Base-by-base conservation (phyloP, 202 grass and related monocot genomes). In the Cymbopogon flexuosus region DNA sequence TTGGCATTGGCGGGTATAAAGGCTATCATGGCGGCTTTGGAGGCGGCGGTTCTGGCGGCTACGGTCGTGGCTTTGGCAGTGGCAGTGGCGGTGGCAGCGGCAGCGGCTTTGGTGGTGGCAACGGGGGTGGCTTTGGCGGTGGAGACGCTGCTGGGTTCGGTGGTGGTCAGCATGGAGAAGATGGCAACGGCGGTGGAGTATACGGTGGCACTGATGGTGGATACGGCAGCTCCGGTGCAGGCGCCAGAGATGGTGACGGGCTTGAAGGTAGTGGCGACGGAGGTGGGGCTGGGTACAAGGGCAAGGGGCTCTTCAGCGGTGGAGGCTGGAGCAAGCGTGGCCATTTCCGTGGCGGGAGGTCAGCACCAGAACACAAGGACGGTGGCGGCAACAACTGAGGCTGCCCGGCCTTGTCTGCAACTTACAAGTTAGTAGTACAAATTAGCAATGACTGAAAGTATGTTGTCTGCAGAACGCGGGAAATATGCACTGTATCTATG, bases 241-340 rank as follows among this genome's bases (percentile, higher is more conserved):
- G 22, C 27, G 51, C 29, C 3, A 23, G 39, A 24, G 39, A 27
- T 3, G 13, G 8, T 59, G 73, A 40, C 16, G 72, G 45, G 16
- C 6, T 22, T 16, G 37, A 8, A 3, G 23, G 8, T 2, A n/a
- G 35, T 65, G 67, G 67, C 19, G 39, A 14, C 6, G 49, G 60
- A 34, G 45, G 43, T 1, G 40, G 19, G 1, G 29, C 67, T 19
- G 46, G 33, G 18, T 69, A 72, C 4, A 56, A 60, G 8, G 39
- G 62, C 11, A 57, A 66, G 8, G 40, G 69, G 10, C 10, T 1
- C 4, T 80, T 12, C 36, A 14, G 46, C 13, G 24, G 23, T 19
- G 84, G 84, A 1, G 43, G 6, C 68, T 84, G 75, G 86, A 88
- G 68, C 75, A 84, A 68, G 86, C 81, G 52, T 19, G 76, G 81